Evolutionary conservation across 164 flowering plant genomes (phyloP).

Genomic region (Tetracentron sinense): DNA sequence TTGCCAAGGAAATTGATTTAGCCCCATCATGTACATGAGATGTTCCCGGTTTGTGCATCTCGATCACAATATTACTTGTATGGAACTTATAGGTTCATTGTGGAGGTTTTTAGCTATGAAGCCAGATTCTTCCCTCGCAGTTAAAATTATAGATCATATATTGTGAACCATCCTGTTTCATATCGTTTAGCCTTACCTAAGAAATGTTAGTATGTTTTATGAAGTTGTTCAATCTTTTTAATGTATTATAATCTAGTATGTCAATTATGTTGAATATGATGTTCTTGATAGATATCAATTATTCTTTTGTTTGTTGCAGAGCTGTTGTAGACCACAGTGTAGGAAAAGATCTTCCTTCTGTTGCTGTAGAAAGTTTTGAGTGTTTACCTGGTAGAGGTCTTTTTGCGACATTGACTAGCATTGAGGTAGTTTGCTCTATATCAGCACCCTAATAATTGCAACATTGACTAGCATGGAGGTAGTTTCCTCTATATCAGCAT

Average conservation of each 20-base stretch:
- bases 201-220: background rate
- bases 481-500: slow-evolving; percentile 12
- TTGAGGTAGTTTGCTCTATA: slow-evolving; percentile 49
- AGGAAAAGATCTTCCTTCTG: slow-evolving; percentile 85
- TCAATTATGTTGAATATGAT: slow-evolving; percentile 1
- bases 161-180: background rate
- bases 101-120: background rate
- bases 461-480: slow-evolving; percentile 78
- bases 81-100: background rate
- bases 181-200: background rate
- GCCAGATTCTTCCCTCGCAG: background rate
- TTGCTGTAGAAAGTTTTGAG: slow-evolving; percentile 82
- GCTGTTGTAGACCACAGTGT: slow-evolving; percentile 91
- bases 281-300: background rate
- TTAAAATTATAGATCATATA: background rate
- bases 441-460: no score
- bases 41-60: background rate
- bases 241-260: background rate
- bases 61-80: background rate
- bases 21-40: background rate
- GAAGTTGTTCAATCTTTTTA: background rate
- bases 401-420: slow-evolving; percentile 68
- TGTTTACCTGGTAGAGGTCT: slow-evolving; percentile 92
- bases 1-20: no score
- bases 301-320: slow-evolving; percentile 44